These are phyloP conservation scores for Gypsophila paniculata DNA, from an alignment of 179 eudicot genomes.

Conservation along the genomic window DNA sequence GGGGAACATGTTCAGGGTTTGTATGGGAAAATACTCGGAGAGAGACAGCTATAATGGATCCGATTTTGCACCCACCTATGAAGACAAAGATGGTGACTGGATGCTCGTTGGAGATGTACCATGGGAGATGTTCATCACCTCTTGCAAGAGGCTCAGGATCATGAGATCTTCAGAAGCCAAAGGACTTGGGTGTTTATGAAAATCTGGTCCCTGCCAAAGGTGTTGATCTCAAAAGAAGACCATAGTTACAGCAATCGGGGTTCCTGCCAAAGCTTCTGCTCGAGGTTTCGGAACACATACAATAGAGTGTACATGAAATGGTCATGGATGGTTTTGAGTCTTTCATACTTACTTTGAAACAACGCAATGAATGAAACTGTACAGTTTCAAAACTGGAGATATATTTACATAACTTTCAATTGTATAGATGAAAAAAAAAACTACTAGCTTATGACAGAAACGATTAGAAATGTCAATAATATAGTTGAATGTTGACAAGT, in stretches of 20 bases:
- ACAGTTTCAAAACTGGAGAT: slow-evolving; percentile 28
- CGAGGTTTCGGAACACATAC: slow-evolving; percentile 27
- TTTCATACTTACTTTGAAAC: slow-evolving; percentile 28
- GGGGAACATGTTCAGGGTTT: slow-evolving; percentile 71
- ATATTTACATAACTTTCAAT: slow-evolving; percentile 31
- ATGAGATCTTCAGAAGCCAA: slow-evolving; percentile 89
- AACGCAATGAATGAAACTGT: slow-evolving; percentile 28
- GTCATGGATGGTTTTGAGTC: slow-evolving; percentile 18
- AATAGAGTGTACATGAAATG: no score
- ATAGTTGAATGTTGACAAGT: slow-evolving; percentile 18
- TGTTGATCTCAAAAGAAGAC: slow-evolving; percentile 15
- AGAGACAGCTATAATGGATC: slow-evolving; percentile 61
- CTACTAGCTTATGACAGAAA: slow-evolving; percentile 19
- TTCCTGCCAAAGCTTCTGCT: slow-evolving; percentile 20
- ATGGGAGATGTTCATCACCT: slow-evolving; percentile 81
- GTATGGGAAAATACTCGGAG: slow-evolving; percentile 59
- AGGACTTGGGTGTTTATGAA: slow-evolving; percentile 54
- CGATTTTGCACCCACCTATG: slow-evolving; percentile 69
- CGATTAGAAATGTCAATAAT: slow-evolving; percentile 18
- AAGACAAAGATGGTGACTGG: slow-evolving; percentile 95
- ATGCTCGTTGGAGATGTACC: slow-evolving; percentile 95
- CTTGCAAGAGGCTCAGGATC: slow-evolving; percentile 84
- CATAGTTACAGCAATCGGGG: slow-evolving; percentile 15
- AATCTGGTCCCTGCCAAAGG: slow-evolving; percentile 13
- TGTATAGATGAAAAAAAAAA: slow-evolving; percentile 30